Conservation (phyloP, 345 rosid species). For the Carallia brachiata region DNA sequence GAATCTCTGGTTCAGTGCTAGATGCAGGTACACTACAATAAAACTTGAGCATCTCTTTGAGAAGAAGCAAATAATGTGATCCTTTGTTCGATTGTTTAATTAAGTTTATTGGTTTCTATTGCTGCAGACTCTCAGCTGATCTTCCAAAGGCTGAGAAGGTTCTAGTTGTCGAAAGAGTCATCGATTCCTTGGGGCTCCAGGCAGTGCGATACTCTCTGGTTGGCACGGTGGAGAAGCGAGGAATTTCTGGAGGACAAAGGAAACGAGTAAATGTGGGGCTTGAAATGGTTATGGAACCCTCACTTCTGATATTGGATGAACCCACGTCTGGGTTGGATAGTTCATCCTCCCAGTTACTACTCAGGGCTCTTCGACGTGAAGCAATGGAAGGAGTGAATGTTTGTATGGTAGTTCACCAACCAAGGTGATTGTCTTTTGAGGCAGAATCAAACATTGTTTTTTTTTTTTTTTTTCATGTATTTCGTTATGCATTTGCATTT, state of each 20-base stretch:
- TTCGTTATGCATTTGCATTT: background rate
- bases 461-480: background rate
- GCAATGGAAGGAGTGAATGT: constrained; percentile 98
- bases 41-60: background rate
- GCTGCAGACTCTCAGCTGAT: constrained; percentile 64
- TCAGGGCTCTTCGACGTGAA: constrained; percentile 95
- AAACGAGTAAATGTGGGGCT: constrained; percentile 98
- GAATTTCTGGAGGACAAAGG: constrained; percentile 99
- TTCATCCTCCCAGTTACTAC: constrained; percentile 90
- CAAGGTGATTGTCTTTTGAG: constrained; percentile 51
- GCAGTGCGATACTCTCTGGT: constrained; percentile 80
- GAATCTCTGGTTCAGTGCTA: constrained; percentile 98
- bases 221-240: constrained; percentile 95
- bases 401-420: constrained; percentile 95
- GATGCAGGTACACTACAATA: constrained; percentile 71
- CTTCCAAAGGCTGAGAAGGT: constrained; percentile 76
- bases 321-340: constrained; percentile 99
- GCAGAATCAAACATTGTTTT: background rate
- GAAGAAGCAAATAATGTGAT: background rate
- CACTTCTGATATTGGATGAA: constrained; percentile 93
- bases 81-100: background rate
- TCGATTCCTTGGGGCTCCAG: constrained; percentile 85
- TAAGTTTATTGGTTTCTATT: background rate
- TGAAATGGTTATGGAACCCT: constrained; percentile 99
- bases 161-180: constrained; percentile 93